phyloP scores from a whole-genome alignment of 1,284 basidiomycete genomes.

The Tremellales sp. region DNA sequence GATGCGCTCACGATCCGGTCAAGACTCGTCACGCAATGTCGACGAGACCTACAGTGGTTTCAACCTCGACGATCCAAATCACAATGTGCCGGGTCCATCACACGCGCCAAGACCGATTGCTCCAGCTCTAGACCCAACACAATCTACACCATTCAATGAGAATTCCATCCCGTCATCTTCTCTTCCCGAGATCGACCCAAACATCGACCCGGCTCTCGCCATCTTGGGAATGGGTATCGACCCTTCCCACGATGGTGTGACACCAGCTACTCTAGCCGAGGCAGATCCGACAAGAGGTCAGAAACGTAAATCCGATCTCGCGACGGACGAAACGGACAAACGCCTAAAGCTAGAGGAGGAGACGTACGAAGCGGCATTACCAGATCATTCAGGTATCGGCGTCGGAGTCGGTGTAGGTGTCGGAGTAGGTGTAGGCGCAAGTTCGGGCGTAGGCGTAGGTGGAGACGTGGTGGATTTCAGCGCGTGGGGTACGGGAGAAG shows the following conservation, averaged over 20 bases:
- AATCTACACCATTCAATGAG: no score
- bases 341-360: background rate
- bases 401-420: background rate
- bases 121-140: background rate
- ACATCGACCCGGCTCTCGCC: slow-evolving; percentile 1
- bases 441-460: no score
- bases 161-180: no score
- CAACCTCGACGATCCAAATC: background rate
- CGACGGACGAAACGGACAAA: background rate
- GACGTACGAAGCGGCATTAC: background rate
- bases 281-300: background rate
- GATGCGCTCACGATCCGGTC: slow-evolving; percentile 36
- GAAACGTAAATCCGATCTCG: background rate
- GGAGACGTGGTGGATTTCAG: background rate
- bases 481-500: background rate
- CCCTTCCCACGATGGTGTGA: background rate
- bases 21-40: slow-evolving; percentile 27
- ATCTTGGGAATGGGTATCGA: slow-evolving; percentile 1
- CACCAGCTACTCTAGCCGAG: background rate
- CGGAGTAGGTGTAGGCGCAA: no score
- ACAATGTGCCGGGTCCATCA: no score
- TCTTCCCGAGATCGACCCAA: background rate
- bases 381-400: background rate
- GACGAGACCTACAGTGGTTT: background rate
- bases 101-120: background rate